These are phyloP conservation scores for Colletotrichum noveboracense DNA, from an alignment of 2,329 filamentous ascomycete genomes.

Conservation along the genomic window DNA sequence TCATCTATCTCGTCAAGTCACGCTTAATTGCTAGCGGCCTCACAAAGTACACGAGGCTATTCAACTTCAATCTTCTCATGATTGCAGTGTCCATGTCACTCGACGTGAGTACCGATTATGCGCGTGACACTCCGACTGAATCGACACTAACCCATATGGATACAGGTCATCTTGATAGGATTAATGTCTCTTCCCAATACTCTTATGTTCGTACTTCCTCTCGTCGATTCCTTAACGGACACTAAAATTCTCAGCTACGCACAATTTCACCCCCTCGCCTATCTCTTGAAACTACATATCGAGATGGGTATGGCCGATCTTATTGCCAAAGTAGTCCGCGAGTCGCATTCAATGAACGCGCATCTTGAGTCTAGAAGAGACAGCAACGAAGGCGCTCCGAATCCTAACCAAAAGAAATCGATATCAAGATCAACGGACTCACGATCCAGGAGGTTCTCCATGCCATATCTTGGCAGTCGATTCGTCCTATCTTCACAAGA, in stretches of 20 bases:
- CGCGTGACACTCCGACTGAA: rapidly evolving
- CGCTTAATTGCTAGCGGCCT: conserved; percentile 52
- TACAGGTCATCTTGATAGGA: conserved; percentile 21
- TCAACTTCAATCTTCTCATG: conserved; percentile 34
- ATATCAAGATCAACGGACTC: neutral
- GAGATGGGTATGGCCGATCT: conserved; percentile 57
- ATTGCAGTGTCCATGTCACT: conserved; percentile 29
- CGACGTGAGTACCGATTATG: conserved; percentile 27
- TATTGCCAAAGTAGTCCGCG: conserved; percentile 39
- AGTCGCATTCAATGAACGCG: conserved; percentile 34
- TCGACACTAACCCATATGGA: neutral
- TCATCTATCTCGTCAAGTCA: conserved; percentile 46
- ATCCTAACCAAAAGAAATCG: neutral
- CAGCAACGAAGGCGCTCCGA: neutral
- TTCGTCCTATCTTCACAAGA: neutral
- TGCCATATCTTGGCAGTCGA: neutral
- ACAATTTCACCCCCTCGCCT: conserved; percentile 49
- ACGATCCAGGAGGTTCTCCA: neutral
- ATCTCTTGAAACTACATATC: conserved; percentile 54
- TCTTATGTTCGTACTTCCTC: conserved; percentile 23
- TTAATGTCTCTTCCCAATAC: conserved; percentile 31
- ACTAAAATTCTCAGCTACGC: conserved; percentile 24
- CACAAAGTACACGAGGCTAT: conserved; percentile 51
- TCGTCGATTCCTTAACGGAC: rapidly evolving
- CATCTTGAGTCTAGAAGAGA: neutral